Percentiles rank a stretch among this genome's conserved stretches.
phyloP scores from a whole-genome alignment of 257 asterid species.

The Primulina eburnea region DNA sequence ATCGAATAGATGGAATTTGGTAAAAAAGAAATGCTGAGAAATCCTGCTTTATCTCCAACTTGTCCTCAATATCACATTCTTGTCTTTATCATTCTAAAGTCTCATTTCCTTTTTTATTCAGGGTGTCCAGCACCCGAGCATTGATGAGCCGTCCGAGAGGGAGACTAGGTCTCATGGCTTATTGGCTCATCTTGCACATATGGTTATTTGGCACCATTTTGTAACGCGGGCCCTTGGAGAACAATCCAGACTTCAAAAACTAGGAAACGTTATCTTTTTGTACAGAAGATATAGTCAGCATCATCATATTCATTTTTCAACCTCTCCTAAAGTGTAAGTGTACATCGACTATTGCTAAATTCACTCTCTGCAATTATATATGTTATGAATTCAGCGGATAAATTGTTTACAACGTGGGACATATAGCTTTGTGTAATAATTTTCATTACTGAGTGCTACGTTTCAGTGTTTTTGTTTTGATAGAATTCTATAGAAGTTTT shows the following conservation, averaged over 20 bases:
- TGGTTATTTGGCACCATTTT: constrained; percentile 79
- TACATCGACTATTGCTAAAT: constrained; percentile 13
- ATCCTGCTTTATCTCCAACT: background rate
- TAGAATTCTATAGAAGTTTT: no score
- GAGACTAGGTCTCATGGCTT: constrained; percentile 74
- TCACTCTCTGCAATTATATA: constrained; percentile 55
- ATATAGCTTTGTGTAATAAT: constrained; percentile 18
- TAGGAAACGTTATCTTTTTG: constrained; percentile 22
- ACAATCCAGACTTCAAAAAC: constrained; percentile 16
- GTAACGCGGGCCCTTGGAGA: constrained; percentile 32
- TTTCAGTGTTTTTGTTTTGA: no score
- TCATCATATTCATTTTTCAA: constrained; percentile 17
- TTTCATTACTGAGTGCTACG: constrained; percentile 8
- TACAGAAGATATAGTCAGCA: constrained; percentile 31
- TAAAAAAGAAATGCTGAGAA: constrained; percentile 24
- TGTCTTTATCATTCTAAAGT: constrained; percentile 16
- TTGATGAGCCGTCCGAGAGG: constrained; percentile 91
- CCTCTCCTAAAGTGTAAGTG: constrained; percentile 37
- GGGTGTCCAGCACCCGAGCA: constrained; percentile 87
- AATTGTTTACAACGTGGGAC: constrained; percentile 24
- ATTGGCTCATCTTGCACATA: constrained; percentile 74
- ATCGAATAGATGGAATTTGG: constrained; percentile 92
- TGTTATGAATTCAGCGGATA: constrained; percentile 42
- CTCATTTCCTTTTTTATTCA: constrained; percentile 35
- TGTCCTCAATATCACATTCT: background rate